phyloP scores from a whole-genome alignment of 2,329 filamentous ascomycete genomes.

The Aureobasidium sp. region DNA sequence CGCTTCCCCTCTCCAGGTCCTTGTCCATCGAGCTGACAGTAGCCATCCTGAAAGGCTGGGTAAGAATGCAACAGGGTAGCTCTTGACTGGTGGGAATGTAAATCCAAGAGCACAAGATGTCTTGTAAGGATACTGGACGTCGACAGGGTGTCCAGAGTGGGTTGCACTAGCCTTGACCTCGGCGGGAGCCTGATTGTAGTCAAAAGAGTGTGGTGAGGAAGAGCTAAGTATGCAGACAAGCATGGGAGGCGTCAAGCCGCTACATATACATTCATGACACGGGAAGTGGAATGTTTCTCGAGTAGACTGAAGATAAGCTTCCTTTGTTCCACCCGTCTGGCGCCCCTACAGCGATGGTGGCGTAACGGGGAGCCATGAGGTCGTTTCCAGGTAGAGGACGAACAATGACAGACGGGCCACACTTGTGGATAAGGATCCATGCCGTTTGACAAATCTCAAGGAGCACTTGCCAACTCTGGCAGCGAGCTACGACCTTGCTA shows the following conservation, averaged over 20 bases:
- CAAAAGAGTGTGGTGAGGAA: conserved; percentile 3
- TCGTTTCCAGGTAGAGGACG: conserved; percentile 9
- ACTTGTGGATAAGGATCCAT: conserved; percentile 6
- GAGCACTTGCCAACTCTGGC: background rate
- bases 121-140: background rate
- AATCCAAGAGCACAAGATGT: background rate
- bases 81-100: too few relatives aligned
- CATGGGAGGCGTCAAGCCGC: background rate
- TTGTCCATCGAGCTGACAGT: background rate
- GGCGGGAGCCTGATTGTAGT: too few relatives aligned
- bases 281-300: background rate
- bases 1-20: background rate
- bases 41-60: background rate
- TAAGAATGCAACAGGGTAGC: background rate
- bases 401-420: conserved; percentile 5
- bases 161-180: background rate
- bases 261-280: background rate
- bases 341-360: conserved; percentile 4
- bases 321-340: background rate
- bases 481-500: background rate
- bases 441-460: conserved; percentile 8
- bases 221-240: background rate
- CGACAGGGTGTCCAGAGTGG: too few relatives aligned
- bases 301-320: background rate
- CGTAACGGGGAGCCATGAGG: conserved; percentile 2